Base-by-base conservation (phyloP, 2,329 filamentous ascomycete genomes). In the Paecilomyces dactylethromorphus region DNA sequence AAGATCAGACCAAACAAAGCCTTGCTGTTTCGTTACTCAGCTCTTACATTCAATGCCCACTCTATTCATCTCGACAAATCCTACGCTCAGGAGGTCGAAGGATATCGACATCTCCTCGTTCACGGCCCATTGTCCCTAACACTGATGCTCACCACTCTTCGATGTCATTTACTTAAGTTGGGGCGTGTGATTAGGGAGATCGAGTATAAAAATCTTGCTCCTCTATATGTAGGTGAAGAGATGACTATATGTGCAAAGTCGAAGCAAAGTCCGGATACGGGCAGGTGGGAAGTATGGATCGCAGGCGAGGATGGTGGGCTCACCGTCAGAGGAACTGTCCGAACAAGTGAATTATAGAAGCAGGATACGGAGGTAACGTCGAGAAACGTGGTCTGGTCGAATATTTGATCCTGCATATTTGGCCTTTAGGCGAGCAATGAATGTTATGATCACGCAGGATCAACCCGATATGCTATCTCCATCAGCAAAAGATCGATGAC, bases 11-110 rank as follows among this genome's bases (percentile, higher is more conserved):
- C 92, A 0, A 87, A 87, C 2, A 79, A 84, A 2, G 79, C 83
- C 3, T 83, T 97, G 3, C 85, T 99, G 57, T 96, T 96, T 77
- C 86, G 92, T 59, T 97, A 93, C 79, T 94, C 89, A 21, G 92
- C 92, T 0, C 83, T 99, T 33, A 93, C 90, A 2, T 92, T 91
- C 79, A 99, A 99, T 74, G 91, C 91, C 1, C 94, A 99, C 74
- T 81, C 83, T 15, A 97, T 99, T 65, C 94, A 99, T 75, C 81
- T 96, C 22, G 90, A 97, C 72, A 82, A 81, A 1, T 69, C 81
- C 51, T 95, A 91, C 74, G 87, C 86, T 56, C 82, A 82, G 45
- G 78, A 83, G 12, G 78, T 87, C 12, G 94, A 97, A 73, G 89
- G 89, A 11, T 87, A 95, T 71, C 81, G 81, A 4, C 84, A 87